phyloP scores from a whole-genome alignment of 1,139 yeast species.

The Nakaseomyces uthaithaninus region DNA sequence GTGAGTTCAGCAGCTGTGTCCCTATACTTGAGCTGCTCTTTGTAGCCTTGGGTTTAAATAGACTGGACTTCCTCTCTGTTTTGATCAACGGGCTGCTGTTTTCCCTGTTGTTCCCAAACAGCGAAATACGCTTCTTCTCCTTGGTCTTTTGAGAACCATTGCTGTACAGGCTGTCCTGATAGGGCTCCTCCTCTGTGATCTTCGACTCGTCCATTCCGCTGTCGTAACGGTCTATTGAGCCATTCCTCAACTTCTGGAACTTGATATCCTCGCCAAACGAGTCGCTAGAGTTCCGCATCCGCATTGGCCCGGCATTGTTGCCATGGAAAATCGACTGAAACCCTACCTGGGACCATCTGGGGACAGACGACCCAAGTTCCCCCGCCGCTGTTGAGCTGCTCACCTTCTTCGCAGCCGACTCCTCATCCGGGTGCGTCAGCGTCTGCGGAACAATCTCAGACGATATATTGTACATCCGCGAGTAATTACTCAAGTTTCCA shows the following conservation, averaged over 20 bases:
- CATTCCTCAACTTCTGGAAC: constrained; percentile 4
- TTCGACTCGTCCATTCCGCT: neutral
- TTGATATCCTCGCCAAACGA: constrained; percentile 5
- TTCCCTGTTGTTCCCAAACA: constrained; percentile 7
- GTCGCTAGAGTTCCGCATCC: constrained; percentile 9
- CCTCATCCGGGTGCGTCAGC: constrained; percentile 12
- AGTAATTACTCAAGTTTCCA: neutral
- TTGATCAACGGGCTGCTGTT: constrained; percentile 2
- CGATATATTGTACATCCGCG: constrained; percentile 17
- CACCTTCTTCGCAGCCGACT: constrained; percentile 6
- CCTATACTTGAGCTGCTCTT: constrained; percentile 14
- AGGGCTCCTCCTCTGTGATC: constrained; percentile 6
- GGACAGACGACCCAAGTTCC: constrained; percentile 14
- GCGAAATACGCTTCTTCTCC: constrained; percentile 7
- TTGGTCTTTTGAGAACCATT: neutral
- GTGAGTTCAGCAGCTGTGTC: constrained; percentile 5
- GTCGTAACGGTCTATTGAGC: constrained; percentile 1
- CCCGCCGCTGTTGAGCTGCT: constrained; percentile 11
- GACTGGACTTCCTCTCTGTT: constrained; percentile 5
- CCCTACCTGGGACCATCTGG: constrained; percentile 30
- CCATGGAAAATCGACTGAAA: constrained; percentile 30
- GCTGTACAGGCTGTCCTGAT: constrained; percentile 5
- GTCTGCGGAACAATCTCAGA: constrained; percentile 22
- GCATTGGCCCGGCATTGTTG: constrained; percentile 7
- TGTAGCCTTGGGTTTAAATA: constrained; percentile 10